A percentile compares a stretch with the other conserved stretches of the same genome.
Evolutionary conservation across 441 rosid species (phyloP).

Genomic region (Jatropha multifida): DNA sequence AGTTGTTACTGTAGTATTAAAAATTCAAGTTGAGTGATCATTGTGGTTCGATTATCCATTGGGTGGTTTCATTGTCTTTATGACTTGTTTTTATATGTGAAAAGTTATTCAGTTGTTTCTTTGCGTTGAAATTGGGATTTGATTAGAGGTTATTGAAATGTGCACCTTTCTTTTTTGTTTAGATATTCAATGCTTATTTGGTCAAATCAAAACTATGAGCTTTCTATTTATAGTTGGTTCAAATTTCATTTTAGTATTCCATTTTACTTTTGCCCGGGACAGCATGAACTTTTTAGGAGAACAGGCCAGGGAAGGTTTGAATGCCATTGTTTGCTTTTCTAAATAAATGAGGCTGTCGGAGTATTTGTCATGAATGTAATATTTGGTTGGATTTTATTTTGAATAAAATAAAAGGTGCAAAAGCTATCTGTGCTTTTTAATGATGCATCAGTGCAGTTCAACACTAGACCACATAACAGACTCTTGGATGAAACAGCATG

Average conservation of each 20-base stretch:
- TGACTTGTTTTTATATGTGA: not conserved
- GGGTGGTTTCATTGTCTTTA: not conserved
- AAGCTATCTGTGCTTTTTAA: not conserved
- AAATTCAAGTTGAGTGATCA: not conserved
- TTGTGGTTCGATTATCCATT: not conserved
- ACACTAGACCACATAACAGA: not conserved
- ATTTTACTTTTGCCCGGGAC: constrained; percentile 1
- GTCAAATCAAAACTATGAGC: not conserved
- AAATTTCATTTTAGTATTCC: not conserved
- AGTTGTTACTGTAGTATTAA: not conserved
- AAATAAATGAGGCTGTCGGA: no score
- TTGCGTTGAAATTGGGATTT: not conserved
- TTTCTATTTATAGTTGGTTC: not conserved
- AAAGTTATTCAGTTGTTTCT: not conserved
- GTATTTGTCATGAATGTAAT: not conserved
- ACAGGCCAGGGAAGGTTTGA: not conserved
- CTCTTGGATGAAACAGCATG: constrained; percentile 2
- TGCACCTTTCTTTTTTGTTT: not conserved
- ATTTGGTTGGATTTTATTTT: not conserved
- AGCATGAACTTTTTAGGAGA: not conserved
- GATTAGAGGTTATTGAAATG: constrained; percentile 9
- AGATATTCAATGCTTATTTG: not conserved
- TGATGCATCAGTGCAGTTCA: not conserved
- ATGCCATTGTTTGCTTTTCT: not conserved
- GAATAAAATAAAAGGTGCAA: no score